phyloP scores from a whole-genome alignment of 345 rosid genomes.

The Rhizophora apiculata region DNA sequence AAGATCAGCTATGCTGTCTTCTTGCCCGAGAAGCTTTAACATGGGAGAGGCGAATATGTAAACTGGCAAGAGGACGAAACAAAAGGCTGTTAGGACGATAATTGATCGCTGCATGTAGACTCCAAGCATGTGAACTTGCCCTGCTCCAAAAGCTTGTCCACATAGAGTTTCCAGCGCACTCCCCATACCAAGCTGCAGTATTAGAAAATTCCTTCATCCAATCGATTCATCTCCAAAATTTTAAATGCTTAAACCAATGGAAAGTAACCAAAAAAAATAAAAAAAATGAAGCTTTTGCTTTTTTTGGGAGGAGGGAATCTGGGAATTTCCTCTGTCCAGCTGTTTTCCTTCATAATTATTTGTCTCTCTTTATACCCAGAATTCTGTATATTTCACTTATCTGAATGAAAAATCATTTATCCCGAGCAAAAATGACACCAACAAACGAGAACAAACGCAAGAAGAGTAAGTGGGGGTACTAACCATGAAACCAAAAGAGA shows the following conservation, averaged over 20 bases:
- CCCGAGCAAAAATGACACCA: too few relatives aligned
- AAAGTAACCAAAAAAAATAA: not conserved
- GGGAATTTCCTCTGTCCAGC: too few relatives aligned
- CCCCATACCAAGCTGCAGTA: constrained; percentile 81
- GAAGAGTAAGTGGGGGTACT: not conserved
- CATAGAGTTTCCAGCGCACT: constrained; percentile 90
- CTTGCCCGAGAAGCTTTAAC: constrained; percentile 56
- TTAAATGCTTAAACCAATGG: not conserved
- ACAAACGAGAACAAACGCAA: too few relatives aligned
- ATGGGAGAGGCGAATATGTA: constrained; percentile 65
- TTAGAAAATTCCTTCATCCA: not conserved
- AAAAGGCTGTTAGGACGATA: constrained; percentile 47
- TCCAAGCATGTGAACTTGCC: constrained; percentile 68
- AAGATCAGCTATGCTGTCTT: constrained; percentile 43
- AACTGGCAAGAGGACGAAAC: constrained; percentile 49
- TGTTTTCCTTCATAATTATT: too few relatives aligned
- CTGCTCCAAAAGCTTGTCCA: constrained; percentile 92
- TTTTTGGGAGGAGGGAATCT: too few relatives aligned
- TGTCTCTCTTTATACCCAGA: too few relatives aligned
- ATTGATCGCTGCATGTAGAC: constrained; percentile 82
- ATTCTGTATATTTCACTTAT: too few relatives aligned
- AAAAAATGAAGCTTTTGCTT: not conserved
- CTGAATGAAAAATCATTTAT: too few relatives aligned
- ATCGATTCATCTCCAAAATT: not conserved
- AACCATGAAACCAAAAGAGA: constrained; percentile 77